A percentile compares a stretch with the other conserved stretches of the same genome.
phyloP scores from a whole-genome alignment of 495 filamentous ascomycete genomes.

The Xylaria grammica region DNA sequence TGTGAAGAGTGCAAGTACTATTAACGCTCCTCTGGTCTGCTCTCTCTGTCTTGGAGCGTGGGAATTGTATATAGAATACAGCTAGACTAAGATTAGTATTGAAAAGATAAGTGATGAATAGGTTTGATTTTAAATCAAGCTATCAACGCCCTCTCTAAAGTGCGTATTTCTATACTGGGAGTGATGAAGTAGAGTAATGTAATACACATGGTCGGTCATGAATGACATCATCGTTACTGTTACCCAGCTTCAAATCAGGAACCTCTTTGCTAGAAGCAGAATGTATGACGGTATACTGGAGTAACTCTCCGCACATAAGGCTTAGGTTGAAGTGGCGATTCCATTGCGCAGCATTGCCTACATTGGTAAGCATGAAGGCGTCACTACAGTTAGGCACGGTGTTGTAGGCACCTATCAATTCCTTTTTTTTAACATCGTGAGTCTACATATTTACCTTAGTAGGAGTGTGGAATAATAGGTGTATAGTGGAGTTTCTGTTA shows the following conservation, averaged over 20 bases:
- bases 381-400: too few species aligned
- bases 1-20: not conserved
- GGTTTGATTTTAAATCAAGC: not conserved
- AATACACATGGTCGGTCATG: slow-evolving; percentile 4
- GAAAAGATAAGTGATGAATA: not conserved
- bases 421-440: too few species aligned
- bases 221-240: slow-evolving; percentile 24
- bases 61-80: too few species aligned
- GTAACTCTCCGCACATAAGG: slow-evolving; percentile 8
- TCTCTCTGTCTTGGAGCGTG: not conserved
- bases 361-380: too few species aligned
- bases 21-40: not conserved
- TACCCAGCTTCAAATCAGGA: slow-evolving; percentile 16
- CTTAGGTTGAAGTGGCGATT: not conserved
- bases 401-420: too few species aligned
- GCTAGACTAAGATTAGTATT: not conserved
- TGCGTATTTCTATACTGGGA: not conserved
- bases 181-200: not conserved
- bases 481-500: too few species aligned
- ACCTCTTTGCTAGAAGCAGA: not conserved
- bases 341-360: not conserved
- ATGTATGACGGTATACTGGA: slow-evolving; percentile 15
- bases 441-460: too few species aligned
- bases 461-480: too few species aligned
- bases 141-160: not conserved